A percentile compares a stretch with the other conserved stretches of the same genome.
These are phyloP conservation scores for Prunus padus DNA, from an alignment of 306 rosid species.

Conservation along the genomic window DNA sequence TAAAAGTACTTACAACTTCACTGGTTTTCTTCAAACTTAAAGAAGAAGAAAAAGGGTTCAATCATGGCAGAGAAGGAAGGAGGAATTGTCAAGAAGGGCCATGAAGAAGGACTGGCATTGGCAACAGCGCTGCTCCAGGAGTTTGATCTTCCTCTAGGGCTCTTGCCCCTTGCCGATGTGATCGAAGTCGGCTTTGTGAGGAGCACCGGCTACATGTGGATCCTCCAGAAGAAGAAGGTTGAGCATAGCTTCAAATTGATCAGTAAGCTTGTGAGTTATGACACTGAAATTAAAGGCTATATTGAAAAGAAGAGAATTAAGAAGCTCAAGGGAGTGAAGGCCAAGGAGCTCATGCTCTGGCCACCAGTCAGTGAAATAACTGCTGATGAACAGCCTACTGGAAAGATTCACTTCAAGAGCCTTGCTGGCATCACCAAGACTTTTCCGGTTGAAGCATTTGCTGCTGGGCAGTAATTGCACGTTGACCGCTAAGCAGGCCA, in stretches of 20 bases:
- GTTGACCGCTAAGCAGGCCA: conserved; percentile 10
- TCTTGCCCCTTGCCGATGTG: conserved; percentile 66
- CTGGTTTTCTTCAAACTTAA: not conserved
- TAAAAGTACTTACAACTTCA: conserved; percentile 8
- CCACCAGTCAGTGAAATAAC: conserved; percentile 84
- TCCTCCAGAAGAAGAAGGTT: conserved; percentile 73
- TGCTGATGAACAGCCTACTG: conserved; percentile 46
- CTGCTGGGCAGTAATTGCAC: conserved; percentile 65
- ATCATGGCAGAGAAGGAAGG: conserved; percentile 78
- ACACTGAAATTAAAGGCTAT: conserved; percentile 56
- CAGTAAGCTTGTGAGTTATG: conserved; percentile 74
- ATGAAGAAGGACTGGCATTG: conserved; percentile 61
- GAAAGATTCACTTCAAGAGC: conserved; percentile 89
- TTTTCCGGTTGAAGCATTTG: conserved; percentile 82
- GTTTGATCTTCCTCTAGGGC: conserved; percentile 69
- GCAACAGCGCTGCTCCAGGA: conserved; percentile 60
- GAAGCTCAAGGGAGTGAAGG: conserved; percentile 88
- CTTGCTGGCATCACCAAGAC: conserved; percentile 91
- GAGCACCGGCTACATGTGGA: conserved; percentile 78
- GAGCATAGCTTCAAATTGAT: conserved; percentile 80
- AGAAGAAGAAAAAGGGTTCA: not conserved
- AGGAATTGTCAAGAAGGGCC: conserved; percentile 64
- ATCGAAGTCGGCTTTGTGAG: conserved; percentile 75
- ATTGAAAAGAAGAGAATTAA: conserved; percentile 58
- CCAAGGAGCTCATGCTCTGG: conserved; percentile 90